Evolutionary conservation across 768 basidiomycete species (phyloP).

Genomic region (Xanthoconium stramineum): DNA sequence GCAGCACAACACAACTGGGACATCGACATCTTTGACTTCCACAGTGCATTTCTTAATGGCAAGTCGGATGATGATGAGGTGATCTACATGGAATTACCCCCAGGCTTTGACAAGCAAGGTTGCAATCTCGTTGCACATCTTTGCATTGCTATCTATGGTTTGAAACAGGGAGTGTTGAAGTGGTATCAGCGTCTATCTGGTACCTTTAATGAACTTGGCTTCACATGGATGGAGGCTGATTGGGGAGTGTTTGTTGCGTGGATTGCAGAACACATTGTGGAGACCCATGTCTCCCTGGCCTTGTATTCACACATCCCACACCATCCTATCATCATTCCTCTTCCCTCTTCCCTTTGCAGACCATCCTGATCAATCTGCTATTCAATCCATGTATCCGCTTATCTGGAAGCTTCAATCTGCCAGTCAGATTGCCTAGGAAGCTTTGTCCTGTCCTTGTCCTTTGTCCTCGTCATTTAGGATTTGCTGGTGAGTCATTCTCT

Average conservation of each 20-base stretch:
- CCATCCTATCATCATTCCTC: no score
- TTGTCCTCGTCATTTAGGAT: no score
- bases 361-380: no score
- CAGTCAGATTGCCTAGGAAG: no score
- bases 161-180: neutral
- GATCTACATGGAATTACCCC: neutral
- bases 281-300: no score
- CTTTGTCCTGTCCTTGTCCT: no score
- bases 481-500: no score
- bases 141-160: neutral
- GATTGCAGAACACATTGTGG: neutral
- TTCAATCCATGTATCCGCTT: no score
- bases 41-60: neutral
- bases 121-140: neutral
- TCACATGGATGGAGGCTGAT: neutral
- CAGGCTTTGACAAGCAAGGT: neutral
- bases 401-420: no score
- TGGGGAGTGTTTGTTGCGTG: neutral
- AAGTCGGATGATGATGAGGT: neutral
- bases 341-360: no score
- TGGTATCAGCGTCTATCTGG: neutral
- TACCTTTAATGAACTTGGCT: neutral
- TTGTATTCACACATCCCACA: no score
- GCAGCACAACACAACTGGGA: neutral
- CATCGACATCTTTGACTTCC: neutral